These are phyloP conservation scores for Saccharomyces hybrid DNA, from an alignment of 1,139 yeast species.

Conservation along the genomic window DNA sequence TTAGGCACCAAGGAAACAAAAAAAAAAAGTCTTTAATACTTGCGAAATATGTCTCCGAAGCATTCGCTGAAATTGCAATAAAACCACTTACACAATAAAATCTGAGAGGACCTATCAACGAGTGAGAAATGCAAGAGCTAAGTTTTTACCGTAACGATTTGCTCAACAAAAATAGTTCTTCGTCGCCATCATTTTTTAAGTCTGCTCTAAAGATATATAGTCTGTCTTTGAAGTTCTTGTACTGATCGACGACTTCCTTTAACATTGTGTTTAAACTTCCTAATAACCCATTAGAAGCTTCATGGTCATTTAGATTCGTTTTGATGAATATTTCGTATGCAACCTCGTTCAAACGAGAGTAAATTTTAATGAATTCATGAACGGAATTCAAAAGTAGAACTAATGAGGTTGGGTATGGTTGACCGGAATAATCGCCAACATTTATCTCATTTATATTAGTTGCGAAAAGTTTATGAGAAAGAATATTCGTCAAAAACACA, in stretches of 20 bases:
- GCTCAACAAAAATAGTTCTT: slow-evolving; percentile 22
- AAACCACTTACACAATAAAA: neutral
- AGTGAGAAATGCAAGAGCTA: neutral
- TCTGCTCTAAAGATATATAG: slow-evolving; percentile 21
- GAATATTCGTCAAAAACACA: slow-evolving; percentile 17
- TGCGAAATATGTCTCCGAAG: neutral
- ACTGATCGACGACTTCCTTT: slow-evolving; percentile 14
- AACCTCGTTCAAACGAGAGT: slow-evolving; percentile 21
- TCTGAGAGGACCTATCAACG: too few relatives aligned
- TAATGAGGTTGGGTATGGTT: slow-evolving; percentile 25
- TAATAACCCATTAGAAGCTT: slow-evolving; percentile 14
- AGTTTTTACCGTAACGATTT: slow-evolving; percentile 20
- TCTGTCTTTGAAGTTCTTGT: slow-evolving; percentile 17
- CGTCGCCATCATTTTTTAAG: slow-evolving; percentile 25
- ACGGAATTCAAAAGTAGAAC: slow-evolving; percentile 19
- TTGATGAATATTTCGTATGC: slow-evolving; percentile 26
- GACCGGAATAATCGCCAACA: slow-evolving; percentile 21
- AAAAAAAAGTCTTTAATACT: neutral
- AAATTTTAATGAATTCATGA: slow-evolving; percentile 19
- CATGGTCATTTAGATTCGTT: slow-evolving; percentile 19
- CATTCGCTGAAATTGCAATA: neutral
- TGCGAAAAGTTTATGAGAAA: slow-evolving; percentile 23
- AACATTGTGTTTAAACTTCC: slow-evolving; percentile 18
- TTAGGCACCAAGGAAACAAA: neutral
- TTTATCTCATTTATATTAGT: slow-evolving; percentile 13